Evolutionary conservation across 805 yeast species (phyloP), one percentile per base, ranked within the genome.

Genomic region (Kazachstania psychrophila): DNA sequence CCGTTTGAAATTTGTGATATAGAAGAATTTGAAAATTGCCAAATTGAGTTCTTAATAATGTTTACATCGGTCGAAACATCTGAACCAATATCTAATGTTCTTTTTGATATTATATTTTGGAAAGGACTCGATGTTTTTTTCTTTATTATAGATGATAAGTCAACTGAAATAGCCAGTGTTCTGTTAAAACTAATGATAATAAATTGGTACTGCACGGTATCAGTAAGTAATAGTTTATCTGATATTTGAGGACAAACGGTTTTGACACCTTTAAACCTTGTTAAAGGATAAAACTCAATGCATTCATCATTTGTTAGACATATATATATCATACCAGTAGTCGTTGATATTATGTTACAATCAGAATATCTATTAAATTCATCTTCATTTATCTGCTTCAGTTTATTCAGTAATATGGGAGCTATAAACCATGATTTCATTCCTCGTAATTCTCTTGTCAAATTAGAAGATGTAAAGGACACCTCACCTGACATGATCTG

Each of bases 401-500:
- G 34, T 33, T 46, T 49, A 22, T 33, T n/a, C 17, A 54, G 31
- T 26, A 56, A 33, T 2, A 19, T 13, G 5, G 49, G 48, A 6
- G 53, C 53, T 14, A 37, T 25, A 35, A 52, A 54, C 40, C 40
- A 45, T 6, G 47, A 44, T 23, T 41, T 43, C 4, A 50, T 38
- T 5, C 49, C 51, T 28, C 31, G 46, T 15, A 52, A 23, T 22
- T 32, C 32, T 12, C 34, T 38, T 4, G 18, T 23, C 2, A 39
- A 18, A 10, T 44, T 38, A 8, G 41, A 38, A 3, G 27, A 33
- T 4, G 23, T 18, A 27, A 47, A 52, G 12, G 37, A 30, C 1
- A 51, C 43, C 29, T 56, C 59, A 1, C 60, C 61, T 1, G 60
- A 55, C 45, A 54, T 46, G 2, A 56, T 43, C 39, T 56, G 60